Evolutionary conservation across 352 stramenopile genomes (phyloP).

Genomic region (Pythium plurisporium): DNA sequence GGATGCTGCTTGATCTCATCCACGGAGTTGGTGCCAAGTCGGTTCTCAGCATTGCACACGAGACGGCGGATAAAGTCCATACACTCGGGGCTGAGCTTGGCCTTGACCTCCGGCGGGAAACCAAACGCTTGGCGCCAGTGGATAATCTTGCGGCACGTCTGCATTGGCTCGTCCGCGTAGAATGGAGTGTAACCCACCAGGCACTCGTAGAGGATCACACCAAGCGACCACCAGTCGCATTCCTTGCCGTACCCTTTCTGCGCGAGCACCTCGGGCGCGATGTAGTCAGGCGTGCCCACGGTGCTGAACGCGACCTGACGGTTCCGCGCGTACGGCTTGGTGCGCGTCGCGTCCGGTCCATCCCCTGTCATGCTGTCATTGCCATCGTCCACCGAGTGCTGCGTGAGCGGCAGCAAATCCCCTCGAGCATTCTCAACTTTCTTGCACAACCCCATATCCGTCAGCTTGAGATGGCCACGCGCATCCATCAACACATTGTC

Average conservation of each 20-base stretch:
- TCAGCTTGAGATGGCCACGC: conserved; percentile 98
- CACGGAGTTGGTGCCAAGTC: conserved; percentile 91
- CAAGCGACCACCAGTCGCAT: conserved; percentile 99
- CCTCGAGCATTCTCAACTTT: conserved; percentile 92
- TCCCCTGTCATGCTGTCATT: conserved; percentile 12
- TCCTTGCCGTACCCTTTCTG: conserved; percentile 87
- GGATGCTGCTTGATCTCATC: conserved; percentile 96
- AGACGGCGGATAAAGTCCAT: conserved; percentile 92
- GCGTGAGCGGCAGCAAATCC: conserved; percentile 70
- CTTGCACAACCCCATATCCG: conserved; percentile 97
- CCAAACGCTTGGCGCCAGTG: conserved; percentile 85
- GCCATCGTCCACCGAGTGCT: conserved; percentile 50
- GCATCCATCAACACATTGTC: conserved; percentile 97
- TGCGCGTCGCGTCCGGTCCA: conserved; percentile 47
- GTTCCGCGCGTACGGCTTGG: conserved; percentile 54
- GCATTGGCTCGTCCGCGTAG: conserved; percentile 96
- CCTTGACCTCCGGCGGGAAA: conserved; percentile 65
- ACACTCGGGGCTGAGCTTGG: conserved; percentile 71
- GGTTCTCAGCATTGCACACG: conserved; percentile 92
- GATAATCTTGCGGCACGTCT: conserved; percentile 95
- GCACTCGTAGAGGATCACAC: conserved; percentile 99
- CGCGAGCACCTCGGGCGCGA: conserved; percentile 96
- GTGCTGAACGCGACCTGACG: conserved; percentile 96
- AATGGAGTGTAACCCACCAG: conserved; percentile 99
- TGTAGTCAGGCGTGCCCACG: conserved; percentile 99